These are phyloP conservation scores for Heritiera littoralis DNA, from an alignment of 345 rosid genomes.

Conservation along the genomic window DNA sequence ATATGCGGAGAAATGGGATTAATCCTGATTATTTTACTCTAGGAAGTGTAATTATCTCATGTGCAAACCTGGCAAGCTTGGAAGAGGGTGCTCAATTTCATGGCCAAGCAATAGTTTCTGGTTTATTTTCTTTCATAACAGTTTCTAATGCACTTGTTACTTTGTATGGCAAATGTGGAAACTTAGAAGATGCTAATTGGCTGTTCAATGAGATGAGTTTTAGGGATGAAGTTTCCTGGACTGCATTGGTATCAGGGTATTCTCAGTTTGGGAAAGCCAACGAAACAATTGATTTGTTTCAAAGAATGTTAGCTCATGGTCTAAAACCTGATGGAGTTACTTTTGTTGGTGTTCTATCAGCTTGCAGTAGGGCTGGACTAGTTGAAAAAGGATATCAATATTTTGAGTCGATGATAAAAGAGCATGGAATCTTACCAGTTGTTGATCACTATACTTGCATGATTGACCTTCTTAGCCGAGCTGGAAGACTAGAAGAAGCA, in stretches of 20 bases:
- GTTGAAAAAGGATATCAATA: slow-evolving; percentile 71
- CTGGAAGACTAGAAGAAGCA: slow-evolving; percentile 88
- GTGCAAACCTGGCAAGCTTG: slow-evolving; percentile 83
- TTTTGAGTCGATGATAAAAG: slow-evolving; percentile 64
- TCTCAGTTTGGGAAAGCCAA: slow-evolving; percentile 85
- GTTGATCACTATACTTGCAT: slow-evolving; percentile 85
- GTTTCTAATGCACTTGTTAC: slow-evolving; percentile 90
- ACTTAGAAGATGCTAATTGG: slow-evolving; percentile 54
- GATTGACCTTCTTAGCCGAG: slow-evolving; percentile 87
- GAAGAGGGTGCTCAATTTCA: slow-evolving; percentile 95
- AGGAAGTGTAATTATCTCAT: slow-evolving; percentile 86
- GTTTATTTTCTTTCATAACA: slow-evolving; percentile 55
- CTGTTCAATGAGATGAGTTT: slow-evolving; percentile 71
- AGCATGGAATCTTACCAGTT: slow-evolving; percentile 58
- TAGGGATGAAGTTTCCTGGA: slow-evolving; percentile 89
- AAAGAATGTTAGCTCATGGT: slow-evolving; percentile 64
- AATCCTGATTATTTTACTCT: slow-evolving; percentile 82
- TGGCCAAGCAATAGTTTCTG: slow-evolving; percentile 63
- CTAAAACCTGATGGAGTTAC: slow-evolving; percentile 88
- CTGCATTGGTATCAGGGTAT: slow-evolving; percentile 84
- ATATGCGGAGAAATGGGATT: slow-evolving; percentile 76
- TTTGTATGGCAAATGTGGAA: slow-evolving; percentile 90
- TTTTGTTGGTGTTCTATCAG: slow-evolving; percentile 81
- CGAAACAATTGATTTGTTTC: slow-evolving; percentile 73
- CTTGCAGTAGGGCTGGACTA: slow-evolving; percentile 90